These are phyloP conservation scores for Fusarium equiseti DNA, from an alignment of 2,329 filamentous ascomycete genomes.

Conservation along the genomic window DNA sequence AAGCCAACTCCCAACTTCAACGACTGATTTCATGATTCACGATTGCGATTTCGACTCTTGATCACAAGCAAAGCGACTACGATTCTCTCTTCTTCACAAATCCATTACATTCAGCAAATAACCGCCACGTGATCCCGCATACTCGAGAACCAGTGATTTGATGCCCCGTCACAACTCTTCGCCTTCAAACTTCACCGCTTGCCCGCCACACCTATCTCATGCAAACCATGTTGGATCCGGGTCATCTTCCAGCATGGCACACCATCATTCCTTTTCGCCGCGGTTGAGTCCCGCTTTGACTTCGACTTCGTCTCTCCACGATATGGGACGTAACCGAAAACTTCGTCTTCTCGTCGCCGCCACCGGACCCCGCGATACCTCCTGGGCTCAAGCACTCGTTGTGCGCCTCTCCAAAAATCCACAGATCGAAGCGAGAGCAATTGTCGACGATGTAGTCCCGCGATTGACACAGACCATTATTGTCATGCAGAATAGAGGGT, in stretches of 20 bases:
- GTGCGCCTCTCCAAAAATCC: conserved; percentile 74
- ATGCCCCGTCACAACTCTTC: conserved; percentile 49
- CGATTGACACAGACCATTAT: conserved; percentile 73
- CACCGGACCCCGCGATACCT: conserved; percentile 73
- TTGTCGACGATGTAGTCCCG: conserved; percentile 74
- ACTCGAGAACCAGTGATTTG: conserved; percentile 47
- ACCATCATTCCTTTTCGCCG: conserved; percentile 49
- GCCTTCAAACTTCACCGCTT: conserved; percentile 48
- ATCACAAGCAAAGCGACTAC: not conserved
- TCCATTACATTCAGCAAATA: conserved; percentile 16
- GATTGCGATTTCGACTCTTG: conserved; percentile 15
- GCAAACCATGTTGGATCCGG: conserved; percentile 50
- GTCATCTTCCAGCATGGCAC: conserved; percentile 51
- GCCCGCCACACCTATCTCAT: conserved; percentile 42
- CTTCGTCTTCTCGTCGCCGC: conserved; percentile 74
- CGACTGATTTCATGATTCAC: conserved; percentile 19
- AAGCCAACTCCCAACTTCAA: conserved; percentile 22
- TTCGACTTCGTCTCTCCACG: conserved; percentile 54
- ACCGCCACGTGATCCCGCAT: conserved; percentile 43
- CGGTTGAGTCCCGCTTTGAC: conserved; percentile 49
- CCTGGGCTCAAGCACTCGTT: conserved; percentile 74
- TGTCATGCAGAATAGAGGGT: conserved; percentile 67
- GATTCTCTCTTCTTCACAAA: conserved; percentile 2
- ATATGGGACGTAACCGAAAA: conserved; percentile 58
- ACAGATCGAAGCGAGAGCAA: conserved; percentile 70